Base-by-base conservation (phyloP, 768 basidiomycete genomes). In the Fomitopsis serialis region DNA sequence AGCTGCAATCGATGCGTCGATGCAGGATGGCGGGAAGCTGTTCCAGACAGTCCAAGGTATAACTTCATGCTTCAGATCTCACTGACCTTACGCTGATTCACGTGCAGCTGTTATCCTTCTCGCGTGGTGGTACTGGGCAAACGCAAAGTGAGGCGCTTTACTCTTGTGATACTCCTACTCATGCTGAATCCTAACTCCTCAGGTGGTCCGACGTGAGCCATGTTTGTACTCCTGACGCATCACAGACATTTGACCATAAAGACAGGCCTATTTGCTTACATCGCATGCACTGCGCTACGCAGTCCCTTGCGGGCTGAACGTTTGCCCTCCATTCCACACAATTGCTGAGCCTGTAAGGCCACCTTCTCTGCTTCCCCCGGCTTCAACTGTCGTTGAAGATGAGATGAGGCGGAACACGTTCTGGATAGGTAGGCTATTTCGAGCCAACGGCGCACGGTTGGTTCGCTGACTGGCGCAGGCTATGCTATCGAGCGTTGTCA, bases 41-140 rank as follows among this genome's bases (percentile, higher is more conserved):
- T 77, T 85, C 24, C 78, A 82, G 60, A 73, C 78, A 17, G 60
- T 86, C 10, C 87, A 89, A 80, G 78, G 86, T 84, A 50, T 37
- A 45, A 1, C 35, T 42, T 43, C 40, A 43, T 17, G 7, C 22
- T 43, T n/a, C 19, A 42, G 44, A 7, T 32, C 6, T 32, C 11
- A 6, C 29, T 11, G 29, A 32, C 6, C 29, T 11, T 32, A 32
- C 11, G 29, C 29, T 32, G 29, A 32, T 32, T 11, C 11, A 6
- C 29, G 37, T 40, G 34, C 47, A 90, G 87, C 85, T 10, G 73
- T 78, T 42, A 72, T 85, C 13, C 72, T 89, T 42, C 68, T 88
- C 42, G 77, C 77, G 9, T 87, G 85, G 83, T 87, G 84, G 66
- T 86, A 86, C 59, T 87, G 84, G 79, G 82, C 77, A 45, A 82